Evolutionary conservation across 257 asterid species (phyloP).

Genomic region (Cordia subcordata): DNA sequence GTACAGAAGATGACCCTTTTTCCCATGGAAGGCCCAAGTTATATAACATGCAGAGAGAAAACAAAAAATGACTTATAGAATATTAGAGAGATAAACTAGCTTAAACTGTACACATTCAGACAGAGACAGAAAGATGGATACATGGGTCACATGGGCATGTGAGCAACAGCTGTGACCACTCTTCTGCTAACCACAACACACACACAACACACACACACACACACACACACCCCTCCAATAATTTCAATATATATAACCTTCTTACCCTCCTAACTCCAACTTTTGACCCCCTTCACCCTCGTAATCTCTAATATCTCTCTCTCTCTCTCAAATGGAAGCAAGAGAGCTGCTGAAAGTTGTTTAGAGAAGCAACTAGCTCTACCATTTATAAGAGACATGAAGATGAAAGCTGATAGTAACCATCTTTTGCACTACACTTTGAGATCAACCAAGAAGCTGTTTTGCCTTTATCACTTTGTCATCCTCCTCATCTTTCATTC

Average conservation of each 20-base stretch:
- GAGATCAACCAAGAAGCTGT: slow-evolving; percentile 20
- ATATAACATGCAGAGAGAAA: neutral
- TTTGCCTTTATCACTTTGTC: slow-evolving; percentile 6
- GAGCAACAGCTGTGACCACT: slow-evolving; percentile 70
- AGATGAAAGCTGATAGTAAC: slow-evolving; percentile 36
- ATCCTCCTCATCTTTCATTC: slow-evolving; percentile 9
- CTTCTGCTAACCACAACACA: neutral
- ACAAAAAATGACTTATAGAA: neutral
- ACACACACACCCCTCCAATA: too few relatives aligned
- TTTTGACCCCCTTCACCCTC: slow-evolving; percentile 48
- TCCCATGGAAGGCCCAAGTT: too few relatives aligned
- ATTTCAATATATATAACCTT: slow-evolving; percentile 41
- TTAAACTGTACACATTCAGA: neutral
- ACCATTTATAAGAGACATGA: slow-evolving; percentile 12
- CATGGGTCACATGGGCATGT: slow-evolving; percentile 86
- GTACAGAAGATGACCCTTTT: too few relatives aligned
- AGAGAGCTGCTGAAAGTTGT: slow-evolving; percentile 32
- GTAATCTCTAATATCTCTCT: too few relatives aligned
- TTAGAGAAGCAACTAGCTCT: slow-evolving; percentile 15
- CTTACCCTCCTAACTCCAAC: slow-evolving; percentile 35
- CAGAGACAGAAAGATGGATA: slow-evolving; percentile 1
- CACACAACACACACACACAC: neutral
- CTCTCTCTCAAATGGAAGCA: slow-evolving; percentile 43
- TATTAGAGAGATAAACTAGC: slow-evolving; percentile 11
- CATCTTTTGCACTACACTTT: slow-evolving; percentile 24